These are phyloP conservation scores for Poterioochromonas sp. DNA, from an alignment of 352 stramenopile genomes.

Conservation along the genomic window DNA sequence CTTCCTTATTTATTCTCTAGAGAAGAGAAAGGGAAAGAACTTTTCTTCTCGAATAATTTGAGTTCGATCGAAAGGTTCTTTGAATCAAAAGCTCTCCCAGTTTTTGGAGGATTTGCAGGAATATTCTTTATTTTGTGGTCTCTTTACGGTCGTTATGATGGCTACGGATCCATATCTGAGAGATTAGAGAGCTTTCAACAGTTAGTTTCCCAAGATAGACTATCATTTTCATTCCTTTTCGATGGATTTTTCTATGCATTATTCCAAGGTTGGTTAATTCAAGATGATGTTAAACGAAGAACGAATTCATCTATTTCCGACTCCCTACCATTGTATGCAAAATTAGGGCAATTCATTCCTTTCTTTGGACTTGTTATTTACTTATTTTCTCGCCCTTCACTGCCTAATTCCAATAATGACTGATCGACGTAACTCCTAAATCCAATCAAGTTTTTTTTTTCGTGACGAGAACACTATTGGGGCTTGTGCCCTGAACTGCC, in stretches of 20 bases:
- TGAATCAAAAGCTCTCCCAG: not conserved
- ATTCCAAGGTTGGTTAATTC: constrained; percentile 58
- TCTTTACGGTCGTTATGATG: not conserved
- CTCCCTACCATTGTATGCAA: constrained; percentile 7
- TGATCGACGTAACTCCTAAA: no score
- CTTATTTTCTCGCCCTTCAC: constrained; percentile 49
- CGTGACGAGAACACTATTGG: no score
- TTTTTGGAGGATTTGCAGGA: not conserved
- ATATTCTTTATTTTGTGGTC: not conserved
- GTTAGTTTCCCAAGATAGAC: constrained; percentile 55
- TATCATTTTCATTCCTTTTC: constrained; percentile 56
- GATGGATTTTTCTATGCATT: constrained; percentile 57
- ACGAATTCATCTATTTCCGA: constrained; percentile 35
- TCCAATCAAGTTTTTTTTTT: no score
- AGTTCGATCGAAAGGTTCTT: not conserved
- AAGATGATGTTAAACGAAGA: constrained; percentile 56
- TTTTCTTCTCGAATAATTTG: not conserved
- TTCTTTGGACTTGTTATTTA: constrained; percentile 61
- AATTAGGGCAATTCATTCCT: constrained; percentile 44
- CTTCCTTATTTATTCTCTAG: constrained; percentile 57
- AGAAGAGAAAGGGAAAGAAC: constrained; percentile 41
- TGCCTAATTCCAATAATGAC: no score
- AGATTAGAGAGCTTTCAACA: constrained; percentile 47
- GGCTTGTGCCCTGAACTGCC: no score
- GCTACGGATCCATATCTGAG: not conserved